Percentiles rank a stretch among this genome's conserved stretches.
Conservation (phyloP, 257 asterid species). For the Coffea canephora region DNA sequence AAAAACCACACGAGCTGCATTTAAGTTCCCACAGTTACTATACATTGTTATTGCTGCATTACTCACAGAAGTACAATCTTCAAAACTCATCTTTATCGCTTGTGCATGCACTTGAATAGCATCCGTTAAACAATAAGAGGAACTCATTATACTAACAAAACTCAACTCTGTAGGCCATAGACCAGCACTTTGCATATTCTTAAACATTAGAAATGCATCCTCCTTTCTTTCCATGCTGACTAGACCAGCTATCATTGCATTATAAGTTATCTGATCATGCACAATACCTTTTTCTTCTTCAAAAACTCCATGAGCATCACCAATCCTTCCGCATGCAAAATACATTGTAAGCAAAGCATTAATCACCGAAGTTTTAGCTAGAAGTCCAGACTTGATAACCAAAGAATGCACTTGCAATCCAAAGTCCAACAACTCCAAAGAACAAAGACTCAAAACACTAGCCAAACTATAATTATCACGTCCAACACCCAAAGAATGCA, state of each 20-base stretch:
- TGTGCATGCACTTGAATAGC: slow-evolving; percentile 62
- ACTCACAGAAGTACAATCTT: slow-evolving; percentile 48
- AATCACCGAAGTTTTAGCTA: slow-evolving; percentile 55
- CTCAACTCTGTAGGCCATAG: slow-evolving; percentile 66
- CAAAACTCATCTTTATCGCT: slow-evolving; percentile 52
- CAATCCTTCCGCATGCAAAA: slow-evolving; percentile 40
- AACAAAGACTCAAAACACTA: slow-evolving; percentile 64
- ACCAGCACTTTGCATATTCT: slow-evolving; percentile 46
- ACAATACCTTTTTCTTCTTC: slow-evolving; percentile 45
- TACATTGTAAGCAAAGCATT: slow-evolving; percentile 79
- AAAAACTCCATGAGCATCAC: slow-evolving; percentile 53
- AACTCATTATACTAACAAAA: slow-evolving; percentile 68
- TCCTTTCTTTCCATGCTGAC: slow-evolving; percentile 49
- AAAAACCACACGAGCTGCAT: slow-evolving; percentile 49
- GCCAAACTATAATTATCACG: slow-evolving; percentile 76
- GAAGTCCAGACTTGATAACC: slow-evolving; percentile 58
- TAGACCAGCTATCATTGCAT: slow-evolving; percentile 64
- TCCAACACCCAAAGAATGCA: slow-evolving; percentile 55
- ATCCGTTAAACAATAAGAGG: slow-evolving; percentile 32
- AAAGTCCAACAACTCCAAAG: slow-evolving; percentile 40
- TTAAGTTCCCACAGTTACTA: slow-evolving; percentile 46
- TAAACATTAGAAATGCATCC: slow-evolving; percentile 57
- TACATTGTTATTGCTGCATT: slow-evolving; percentile 87
- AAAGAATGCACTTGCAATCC: slow-evolving; percentile 72
- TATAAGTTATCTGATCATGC: slow-evolving; percentile 61